These are phyloP conservation scores for Irpex lacteus DNA, from an alignment of 1,284 basidiomycete genomes.

Conservation along the genomic window DNA sequence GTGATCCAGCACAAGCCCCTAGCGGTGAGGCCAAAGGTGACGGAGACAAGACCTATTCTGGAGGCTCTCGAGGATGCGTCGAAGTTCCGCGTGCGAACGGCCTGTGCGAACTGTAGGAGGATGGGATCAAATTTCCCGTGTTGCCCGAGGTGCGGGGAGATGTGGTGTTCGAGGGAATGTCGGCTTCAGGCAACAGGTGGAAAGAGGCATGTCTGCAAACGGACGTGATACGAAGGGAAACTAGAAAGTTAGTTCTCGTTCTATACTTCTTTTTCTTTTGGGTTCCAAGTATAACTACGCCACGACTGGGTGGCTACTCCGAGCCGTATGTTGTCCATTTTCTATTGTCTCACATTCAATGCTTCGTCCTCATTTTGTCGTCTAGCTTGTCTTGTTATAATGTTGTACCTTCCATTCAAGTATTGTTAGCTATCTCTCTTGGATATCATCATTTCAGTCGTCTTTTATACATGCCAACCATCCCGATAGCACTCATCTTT, in stretches of 20 bases:
- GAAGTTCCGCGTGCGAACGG: constrained; percentile 41
- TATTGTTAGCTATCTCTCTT: background rate
- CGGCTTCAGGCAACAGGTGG: constrained; percentile 45
- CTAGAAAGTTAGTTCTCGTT: background rate
- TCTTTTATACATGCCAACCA: background rate
- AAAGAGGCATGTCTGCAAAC: constrained; percentile 40
- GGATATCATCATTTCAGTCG: background rate
- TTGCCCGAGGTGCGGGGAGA: constrained; percentile 60
- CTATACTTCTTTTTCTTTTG: background rate
- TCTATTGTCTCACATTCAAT: background rate
- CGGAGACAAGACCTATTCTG: constrained; percentile 12
- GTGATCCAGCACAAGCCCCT: constrained; percentile 14
- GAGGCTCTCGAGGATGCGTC: constrained; percentile 54
- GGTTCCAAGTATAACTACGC: background rate
- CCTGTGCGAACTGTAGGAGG: constrained; percentile 59
- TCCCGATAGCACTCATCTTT: background rate
- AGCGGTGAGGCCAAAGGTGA: background rate
- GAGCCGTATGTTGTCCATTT: background rate
- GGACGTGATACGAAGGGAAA: background rate
- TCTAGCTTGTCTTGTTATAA: background rate
- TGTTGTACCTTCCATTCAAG: background rate
- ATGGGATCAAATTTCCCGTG: constrained; percentile 60
- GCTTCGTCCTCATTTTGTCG: background rate
- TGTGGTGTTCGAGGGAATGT: constrained; percentile 71
- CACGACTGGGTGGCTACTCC: no score